Evolutionary conservation across 73 alveolate species (phyloP), one percentile per base, ranked within the genome.

Genomic region (Paramecium primaurelia): DNA sequence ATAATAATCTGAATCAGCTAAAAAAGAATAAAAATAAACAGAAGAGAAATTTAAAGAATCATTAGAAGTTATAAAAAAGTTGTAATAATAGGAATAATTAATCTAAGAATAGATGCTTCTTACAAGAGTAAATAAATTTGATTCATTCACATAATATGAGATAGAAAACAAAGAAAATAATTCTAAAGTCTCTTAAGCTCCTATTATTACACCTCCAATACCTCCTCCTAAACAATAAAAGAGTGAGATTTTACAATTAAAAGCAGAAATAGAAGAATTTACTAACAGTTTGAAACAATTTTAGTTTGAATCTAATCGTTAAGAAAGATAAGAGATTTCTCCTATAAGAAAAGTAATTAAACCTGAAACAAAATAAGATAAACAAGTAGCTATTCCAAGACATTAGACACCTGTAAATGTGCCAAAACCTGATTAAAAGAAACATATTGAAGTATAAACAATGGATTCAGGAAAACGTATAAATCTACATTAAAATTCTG

Each of bases 21-120:
- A 86, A 34, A 54, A 89, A 45, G 91, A 93, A 45, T 77, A 94
- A 38, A 92, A 93, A 42, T 14, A 95, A 68, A 93, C 92, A 86
- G 94, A 93, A 69, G 89, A 83, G 3, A 95, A 93, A 71, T 90
- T 93, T 26, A 54, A 89, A 59, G 93, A 95, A 77, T 89, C 95
- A 2, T 86, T 93, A 10, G 84, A 93, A 22, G 54, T 95, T 58
- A 92, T 93, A 2, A 89, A 93, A 42, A 83, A 93, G 28, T 85
- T 92, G 28, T 9, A 89, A 89, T 45, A 45, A 80, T 45, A 80
- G 49, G 91, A 80, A 80, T 45, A 34, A 45, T 45, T 80, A n/a
- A 80, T 80, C 4, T 12, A 42, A 26, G 77, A 80, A 14, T 49
- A 80, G 8, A 45, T 80, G 58, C 51, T 49, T 9, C 22, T 18